Percentiles rank a stretch among this genome's conserved stretches.
These are phyloP conservation scores for Zarea fungicola DNA, from an alignment of 2,329 filamentous ascomycete genomes.

Conservation along the genomic window DNA sequence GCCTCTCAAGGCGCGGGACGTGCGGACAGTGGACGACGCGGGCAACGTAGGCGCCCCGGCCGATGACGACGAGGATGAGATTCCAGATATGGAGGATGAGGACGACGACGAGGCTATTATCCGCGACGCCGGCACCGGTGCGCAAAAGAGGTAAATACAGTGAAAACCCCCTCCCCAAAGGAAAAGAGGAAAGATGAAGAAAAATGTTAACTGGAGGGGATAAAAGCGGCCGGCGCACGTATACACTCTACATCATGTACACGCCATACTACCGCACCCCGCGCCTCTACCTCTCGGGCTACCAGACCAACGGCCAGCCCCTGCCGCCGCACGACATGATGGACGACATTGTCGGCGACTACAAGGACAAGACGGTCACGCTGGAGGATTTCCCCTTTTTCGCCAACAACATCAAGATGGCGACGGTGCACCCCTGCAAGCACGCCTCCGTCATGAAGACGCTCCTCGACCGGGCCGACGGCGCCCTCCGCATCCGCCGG, in stretches of 20 bases:
- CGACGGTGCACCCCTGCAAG: constrained; percentile 93
- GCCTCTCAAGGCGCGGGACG: constrained; percentile 71
- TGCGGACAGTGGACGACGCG: constrained; percentile 82
- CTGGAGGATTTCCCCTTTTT: constrained; percentile 97
- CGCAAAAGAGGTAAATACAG: constrained; percentile 39
- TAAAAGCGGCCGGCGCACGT: constrained; percentile 75
- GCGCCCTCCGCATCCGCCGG: constrained; percentile 80
- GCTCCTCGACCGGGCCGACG: constrained; percentile 89
- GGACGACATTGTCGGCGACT: constrained; percentile 94
- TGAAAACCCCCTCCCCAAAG: no score
- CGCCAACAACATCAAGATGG: constrained; percentile 88
- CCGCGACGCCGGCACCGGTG: constrained; percentile 56
- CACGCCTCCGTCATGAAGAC: constrained; percentile 98
- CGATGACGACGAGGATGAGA: constrained; percentile 70
- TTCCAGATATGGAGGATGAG: constrained; percentile 97
- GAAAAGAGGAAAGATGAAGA: no score
- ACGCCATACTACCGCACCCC: constrained; percentile 95
- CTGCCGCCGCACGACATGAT: constrained; percentile 84
- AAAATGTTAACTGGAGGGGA: no score
- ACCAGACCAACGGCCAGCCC: constrained; percentile 71
- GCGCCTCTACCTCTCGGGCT: constrained; percentile 90
- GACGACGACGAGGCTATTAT: constrained; percentile 98
- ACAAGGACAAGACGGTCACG: constrained; percentile 98
- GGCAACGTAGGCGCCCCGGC: constrained; percentile 77
- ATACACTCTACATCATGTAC: constrained; percentile 98